Percentiles rank a stretch among this genome's conserved stretches.
These are phyloP conservation scores for Camellia japonica DNA, from an alignment of 148 eudicot genomes.

Conservation along the genomic window DNA sequence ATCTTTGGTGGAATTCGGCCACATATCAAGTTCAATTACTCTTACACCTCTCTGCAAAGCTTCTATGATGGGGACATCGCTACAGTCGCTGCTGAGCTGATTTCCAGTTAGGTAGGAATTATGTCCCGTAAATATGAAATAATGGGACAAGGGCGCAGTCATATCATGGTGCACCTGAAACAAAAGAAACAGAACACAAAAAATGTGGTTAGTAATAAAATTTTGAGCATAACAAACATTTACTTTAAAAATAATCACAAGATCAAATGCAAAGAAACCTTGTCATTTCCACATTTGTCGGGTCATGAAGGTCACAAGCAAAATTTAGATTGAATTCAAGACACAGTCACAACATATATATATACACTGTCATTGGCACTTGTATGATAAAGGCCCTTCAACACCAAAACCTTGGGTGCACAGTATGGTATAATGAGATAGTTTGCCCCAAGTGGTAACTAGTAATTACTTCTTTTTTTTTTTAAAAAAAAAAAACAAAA, in stretches of 20 bases:
- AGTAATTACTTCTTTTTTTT: no score
- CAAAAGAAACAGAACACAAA: neutral
- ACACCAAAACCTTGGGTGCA: no score
- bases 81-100: constrained; percentile 62
- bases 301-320: no score
- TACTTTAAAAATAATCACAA: neutral
- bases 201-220: neutral
- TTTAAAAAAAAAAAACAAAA: no score
- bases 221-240: neutral
- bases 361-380: no score
- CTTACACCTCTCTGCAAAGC: constrained; percentile 61
- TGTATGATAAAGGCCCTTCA: no score
- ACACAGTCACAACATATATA: no score
- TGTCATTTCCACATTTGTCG: no score
- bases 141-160: constrained; percentile 71
- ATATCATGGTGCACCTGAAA: constrained; percentile 64
- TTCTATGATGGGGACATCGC: constrained; percentile 55
- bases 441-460: no score
- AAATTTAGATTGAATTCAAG: no score
- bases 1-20: constrained; percentile 67
- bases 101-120: constrained; percentile 80
- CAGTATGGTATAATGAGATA: no score
- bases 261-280: no score
- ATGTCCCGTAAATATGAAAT: constrained; percentile 75
- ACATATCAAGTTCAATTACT: constrained; percentile 70